Evolutionary conservation across 1,139 yeast species (phyloP).

Genomic region (Saccharomycopsis phalli): DNA sequence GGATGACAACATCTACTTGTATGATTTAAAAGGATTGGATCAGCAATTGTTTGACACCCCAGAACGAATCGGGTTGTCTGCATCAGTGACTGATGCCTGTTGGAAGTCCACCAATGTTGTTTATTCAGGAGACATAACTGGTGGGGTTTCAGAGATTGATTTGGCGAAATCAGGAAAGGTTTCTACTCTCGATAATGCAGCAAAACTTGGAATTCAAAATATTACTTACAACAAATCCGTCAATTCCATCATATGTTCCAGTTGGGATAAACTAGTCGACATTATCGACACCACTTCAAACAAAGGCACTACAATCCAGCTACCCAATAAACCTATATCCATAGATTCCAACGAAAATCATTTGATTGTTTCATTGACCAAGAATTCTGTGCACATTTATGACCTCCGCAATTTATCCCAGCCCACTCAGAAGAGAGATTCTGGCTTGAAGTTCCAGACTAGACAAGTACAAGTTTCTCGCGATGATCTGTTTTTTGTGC

Average conservation of each 20-base stretch:
- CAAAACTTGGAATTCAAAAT: constrained; percentile 10
- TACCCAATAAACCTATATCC: constrained; percentile 44
- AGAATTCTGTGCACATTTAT: constrained; percentile 47
- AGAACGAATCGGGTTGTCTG: constrained; percentile 1
- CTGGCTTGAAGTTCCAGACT: constrained; percentile 69
- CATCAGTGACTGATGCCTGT: constrained; percentile 16
- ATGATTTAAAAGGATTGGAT: constrained; percentile 2
- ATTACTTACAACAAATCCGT: constrained; percentile 6
- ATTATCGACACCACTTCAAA: constrained; percentile 5
- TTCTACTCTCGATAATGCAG: not conserved
- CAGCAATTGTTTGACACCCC: not conserved
- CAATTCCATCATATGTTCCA: constrained; percentile 4
- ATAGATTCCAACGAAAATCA: constrained; percentile 47
- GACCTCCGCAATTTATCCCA: constrained; percentile 40
- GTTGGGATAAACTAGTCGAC: constrained; percentile 16
- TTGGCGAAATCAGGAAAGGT: not conserved
- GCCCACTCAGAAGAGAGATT: constrained; percentile 48
- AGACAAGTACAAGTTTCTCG: constrained; percentile 36
- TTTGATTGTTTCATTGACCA: constrained; percentile 50
- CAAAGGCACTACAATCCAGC: not conserved
- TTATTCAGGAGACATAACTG: constrained; percentile 19
- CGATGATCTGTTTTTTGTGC: constrained; percentile 48
- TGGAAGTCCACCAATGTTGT: constrained; percentile 6
- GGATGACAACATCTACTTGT: constrained; percentile 15
- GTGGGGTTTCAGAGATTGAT: constrained; percentile 12